Base-by-base conservation (phyloP, 768 basidiomycete species). In the Lanmaoa rubissima region DNA sequence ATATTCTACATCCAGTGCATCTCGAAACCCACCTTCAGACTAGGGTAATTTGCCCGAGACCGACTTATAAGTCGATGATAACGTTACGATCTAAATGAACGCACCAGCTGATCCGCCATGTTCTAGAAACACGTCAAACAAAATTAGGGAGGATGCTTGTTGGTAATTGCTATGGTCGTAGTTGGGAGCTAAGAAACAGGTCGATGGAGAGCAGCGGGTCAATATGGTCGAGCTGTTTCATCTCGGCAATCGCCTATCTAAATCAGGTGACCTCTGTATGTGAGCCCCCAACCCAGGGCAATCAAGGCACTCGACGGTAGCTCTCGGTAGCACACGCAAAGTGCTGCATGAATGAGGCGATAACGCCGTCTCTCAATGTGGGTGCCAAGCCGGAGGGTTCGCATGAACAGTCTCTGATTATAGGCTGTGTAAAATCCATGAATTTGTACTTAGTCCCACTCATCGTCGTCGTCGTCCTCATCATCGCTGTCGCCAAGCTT, bases 401-500 rank as follows among this genome's bases (percentile, higher is more conserved):
- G 12, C 34, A 35, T 12, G 46, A 55, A 50, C 19, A 34, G 7
- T 47, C 16, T 45, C 26, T 51, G 13, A 64, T 65, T 58, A 57
- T 48, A 52, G 26, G 34, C 34, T 54, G 54, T 53, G 51, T 55
- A 53, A 7, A 42, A 45, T 62, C 42, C 54, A 43, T 48, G 46
- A 54, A 24, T 41, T 28, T 26, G 35, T 55, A 60, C 39, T 55
- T 66, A 75, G 56, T 79, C 77, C 68, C 88, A 88, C 55, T 85
- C 85, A 41, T 87, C 86, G 35, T 86, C 85, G 24, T 88, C 86
- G 0, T 86, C 86, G 5, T 89, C 88, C 21, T 88, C 87, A 48
- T 89, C 87, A 62, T 91, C 89, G 64, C 88, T 90, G 62, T 94
- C 92, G 2, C 90, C 93, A 62, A 96, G 75, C 66, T 90, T 87